Percentiles rank a stretch among this genome's conserved stretches.
phyloP scores from a whole-genome alignment of 441 rosid genomes.

The Pelargonium myrrhifolium region DNA sequence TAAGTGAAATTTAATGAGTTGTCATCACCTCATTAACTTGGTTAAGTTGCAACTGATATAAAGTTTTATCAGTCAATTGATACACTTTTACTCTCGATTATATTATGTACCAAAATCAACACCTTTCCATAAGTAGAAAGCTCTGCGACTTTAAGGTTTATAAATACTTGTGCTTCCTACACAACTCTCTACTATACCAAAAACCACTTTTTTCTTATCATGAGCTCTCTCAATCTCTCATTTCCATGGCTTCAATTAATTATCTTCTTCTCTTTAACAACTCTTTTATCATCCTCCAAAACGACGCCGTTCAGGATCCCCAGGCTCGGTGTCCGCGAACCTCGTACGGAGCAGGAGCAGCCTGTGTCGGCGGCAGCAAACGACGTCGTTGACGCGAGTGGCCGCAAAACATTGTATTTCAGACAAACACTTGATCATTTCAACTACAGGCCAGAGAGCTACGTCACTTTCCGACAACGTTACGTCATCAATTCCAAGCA shows the following conservation, averaged over 20 bases:
- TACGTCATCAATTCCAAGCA: slow-evolving; percentile 28
- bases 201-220: background rate
- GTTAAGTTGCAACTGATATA: no score
- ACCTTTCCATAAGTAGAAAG: no score
- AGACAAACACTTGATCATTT: slow-evolving; percentile 40
- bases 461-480: slow-evolving; percentile 31
- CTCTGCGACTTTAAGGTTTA: no score
- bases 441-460: slow-evolving; percentile 35
- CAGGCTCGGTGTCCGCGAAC: background rate
- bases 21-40: no score
- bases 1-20: no score
- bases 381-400: background rate
- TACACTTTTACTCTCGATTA: no score
- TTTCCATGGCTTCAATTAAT: background rate
- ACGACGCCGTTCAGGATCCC: slow-evolving; percentile 3
- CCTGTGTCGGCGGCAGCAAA: background rate
- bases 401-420: slow-evolving; percentile 14
- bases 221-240: background rate
- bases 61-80: no score
- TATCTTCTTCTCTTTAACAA: background rate
- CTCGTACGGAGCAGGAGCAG: background rate
- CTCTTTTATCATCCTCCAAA: background rate
- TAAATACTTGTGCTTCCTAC: background rate
- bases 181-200: background rate
- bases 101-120: no score